Conservation (phyloP, 352 stramenopile genomes). For the Achlya hypogyna region DNA sequence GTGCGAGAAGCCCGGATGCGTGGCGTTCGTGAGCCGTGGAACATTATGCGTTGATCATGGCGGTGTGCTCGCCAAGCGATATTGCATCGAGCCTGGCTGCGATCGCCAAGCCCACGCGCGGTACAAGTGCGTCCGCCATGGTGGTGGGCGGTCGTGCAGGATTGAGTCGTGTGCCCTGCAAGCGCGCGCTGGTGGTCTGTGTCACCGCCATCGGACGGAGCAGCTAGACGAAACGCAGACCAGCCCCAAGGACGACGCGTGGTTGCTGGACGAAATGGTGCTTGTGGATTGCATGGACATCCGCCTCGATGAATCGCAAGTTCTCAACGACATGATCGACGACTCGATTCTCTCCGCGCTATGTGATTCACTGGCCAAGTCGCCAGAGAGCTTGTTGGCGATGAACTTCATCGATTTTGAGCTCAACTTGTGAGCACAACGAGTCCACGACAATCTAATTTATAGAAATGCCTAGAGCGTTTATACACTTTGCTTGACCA, state of each 20-base stretch:
- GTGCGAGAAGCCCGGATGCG: constrained; percentile 61
- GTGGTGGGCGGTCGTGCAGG: not conserved
- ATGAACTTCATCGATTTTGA: too few species aligned
- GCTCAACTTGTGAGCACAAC: too few species aligned
- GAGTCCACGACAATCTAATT: too few species aligned
- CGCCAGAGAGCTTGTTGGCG: not conserved
- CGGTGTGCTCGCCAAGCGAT: constrained; percentile 10
- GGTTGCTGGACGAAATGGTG: too few species aligned
- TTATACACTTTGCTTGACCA: too few species aligned
- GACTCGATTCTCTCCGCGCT: not conserved
- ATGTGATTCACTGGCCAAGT: not conserved
- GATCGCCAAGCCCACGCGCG: constrained; percentile 5
- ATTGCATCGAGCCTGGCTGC: constrained; percentile 11
- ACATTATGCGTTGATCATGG: constrained; percentile 17
- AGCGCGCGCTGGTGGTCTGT: constrained; percentile 2
- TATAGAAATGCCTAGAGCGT: too few species aligned
- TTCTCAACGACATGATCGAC: too few species aligned
- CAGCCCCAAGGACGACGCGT: too few species aligned
- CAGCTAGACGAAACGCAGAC: not conserved
- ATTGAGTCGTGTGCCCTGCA: constrained; percentile 1
- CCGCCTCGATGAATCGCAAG: not conserved
- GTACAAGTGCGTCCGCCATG: constrained; percentile 13
- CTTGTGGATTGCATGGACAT: too few species aligned
- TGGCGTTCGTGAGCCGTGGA: constrained; percentile 24
- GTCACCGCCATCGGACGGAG: constrained; percentile 1